phyloP scores from a whole-genome alignment of 139 green algal species.

The Picocystis salinarum region DNA sequence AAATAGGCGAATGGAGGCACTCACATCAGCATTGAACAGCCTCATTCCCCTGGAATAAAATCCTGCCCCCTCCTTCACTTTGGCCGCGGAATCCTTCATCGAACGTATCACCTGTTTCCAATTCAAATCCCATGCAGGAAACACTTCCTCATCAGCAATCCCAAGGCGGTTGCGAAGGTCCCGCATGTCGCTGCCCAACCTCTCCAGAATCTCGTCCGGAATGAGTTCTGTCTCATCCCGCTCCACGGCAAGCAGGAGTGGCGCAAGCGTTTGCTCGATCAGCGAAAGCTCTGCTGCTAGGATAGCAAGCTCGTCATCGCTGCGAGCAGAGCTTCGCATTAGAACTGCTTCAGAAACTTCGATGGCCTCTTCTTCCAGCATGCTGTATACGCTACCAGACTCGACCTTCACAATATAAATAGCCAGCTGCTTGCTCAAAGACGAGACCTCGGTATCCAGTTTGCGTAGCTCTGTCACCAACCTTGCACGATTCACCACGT shows the following conservation, averaged over 20 bases:
- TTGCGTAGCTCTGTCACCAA: constrained; percentile 13
- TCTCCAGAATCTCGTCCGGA: constrained; percentile 50
- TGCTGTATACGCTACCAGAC: constrained; percentile 67
- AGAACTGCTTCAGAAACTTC: constrained; percentile 26
- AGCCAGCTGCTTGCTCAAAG: constrained; percentile 18
- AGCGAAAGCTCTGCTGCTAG: constrained; percentile 70
- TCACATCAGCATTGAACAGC: constrained; percentile 20
- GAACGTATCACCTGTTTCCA: constrained; percentile 19
- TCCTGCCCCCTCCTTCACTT: constrained; percentile 40
- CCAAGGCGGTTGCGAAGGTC: constrained; percentile 61
- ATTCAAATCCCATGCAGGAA: constrained; percentile 27
- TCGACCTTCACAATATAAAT: constrained; percentile 73
- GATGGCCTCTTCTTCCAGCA: constrained; percentile 72
- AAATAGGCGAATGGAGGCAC: constrained; percentile 11
- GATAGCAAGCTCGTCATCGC: constrained; percentile 60
- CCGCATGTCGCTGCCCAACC: constrained; percentile 64
- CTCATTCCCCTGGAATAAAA: constrained; percentile 66
- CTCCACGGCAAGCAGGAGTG: constrained; percentile 30
- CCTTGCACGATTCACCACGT: constrained; percentile 2
- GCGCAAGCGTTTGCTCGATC: constrained; percentile 50
- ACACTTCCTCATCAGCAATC: constrained; percentile 51
- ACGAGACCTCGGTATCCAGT: constrained; percentile 22
- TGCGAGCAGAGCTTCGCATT: constrained; percentile 9
- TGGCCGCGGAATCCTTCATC: background rate
- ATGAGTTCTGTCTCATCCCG: constrained; percentile 21